phyloP scores from a whole-genome alignment of 345 rosid species.

The Corchorus capsularis region DNA sequence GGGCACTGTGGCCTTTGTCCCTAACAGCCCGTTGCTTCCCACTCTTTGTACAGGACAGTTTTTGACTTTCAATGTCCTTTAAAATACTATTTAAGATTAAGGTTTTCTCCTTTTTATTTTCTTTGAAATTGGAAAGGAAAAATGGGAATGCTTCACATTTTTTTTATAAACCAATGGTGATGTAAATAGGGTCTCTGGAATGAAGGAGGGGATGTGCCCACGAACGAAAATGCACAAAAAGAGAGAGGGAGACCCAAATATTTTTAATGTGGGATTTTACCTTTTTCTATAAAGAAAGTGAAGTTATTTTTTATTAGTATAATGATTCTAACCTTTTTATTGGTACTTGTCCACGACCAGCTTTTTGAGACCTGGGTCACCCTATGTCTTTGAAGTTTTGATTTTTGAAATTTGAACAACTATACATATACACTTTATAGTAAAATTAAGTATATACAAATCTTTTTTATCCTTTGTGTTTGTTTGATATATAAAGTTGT shows the following conservation, averaged over 20 bases:
- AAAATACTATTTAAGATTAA: background rate
- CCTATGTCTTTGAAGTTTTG: slow-evolving; percentile 19
- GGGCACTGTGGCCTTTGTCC: slow-evolving; percentile 12
- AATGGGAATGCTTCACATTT: background rate
- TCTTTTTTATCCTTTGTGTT: no score
- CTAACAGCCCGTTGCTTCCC: slow-evolving; percentile 16
- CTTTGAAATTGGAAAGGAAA: background rate
- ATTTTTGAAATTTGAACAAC: background rate
- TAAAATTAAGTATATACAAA: no score
- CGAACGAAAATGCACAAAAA: slow-evolving; percentile 14
- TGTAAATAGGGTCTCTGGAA: background rate
- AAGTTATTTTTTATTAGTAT: slow-evolving; percentile 15
- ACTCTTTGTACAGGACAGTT: slow-evolving; percentile 5
- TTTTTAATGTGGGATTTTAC: background rate
- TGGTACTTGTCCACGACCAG: slow-evolving; percentile 40
- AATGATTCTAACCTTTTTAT: slow-evolving; percentile 40
- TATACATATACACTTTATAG: no score
- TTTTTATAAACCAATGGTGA: background rate
- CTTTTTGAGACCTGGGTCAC: slow-evolving; percentile 43
- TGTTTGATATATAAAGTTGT: no score
- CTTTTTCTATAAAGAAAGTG: background rate
- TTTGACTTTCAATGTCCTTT: slow-evolving; percentile 19
- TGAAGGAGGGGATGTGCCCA: background rate
- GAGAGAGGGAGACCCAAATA: background rate
- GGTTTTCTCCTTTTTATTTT: background rate